Evolutionary conservation across 1,284 basidiomycete species (phyloP), one percentile per base, ranked within the genome.

Genomic region (Trichosporon sp.): DNA sequence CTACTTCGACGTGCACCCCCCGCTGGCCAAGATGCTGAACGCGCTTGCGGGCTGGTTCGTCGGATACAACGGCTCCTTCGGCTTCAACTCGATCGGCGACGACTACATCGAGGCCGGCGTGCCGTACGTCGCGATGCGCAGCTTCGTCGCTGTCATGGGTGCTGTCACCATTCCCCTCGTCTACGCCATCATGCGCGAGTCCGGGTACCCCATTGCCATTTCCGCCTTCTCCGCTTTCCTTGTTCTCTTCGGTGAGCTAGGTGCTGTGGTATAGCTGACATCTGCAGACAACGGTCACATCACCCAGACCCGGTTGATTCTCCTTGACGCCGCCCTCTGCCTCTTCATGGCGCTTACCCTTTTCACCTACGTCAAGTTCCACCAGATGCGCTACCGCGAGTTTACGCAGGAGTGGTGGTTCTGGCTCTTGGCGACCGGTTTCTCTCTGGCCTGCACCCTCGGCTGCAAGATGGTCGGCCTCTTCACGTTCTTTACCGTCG

Each of bases 1-100:
- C 86, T 98, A 98, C 86, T 99, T 99, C 86, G 97, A 99, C 83
- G 97, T 99, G 3, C 97, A 99, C 80, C 96, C 96, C 51, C 96
- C 96, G 14, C 90, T 98, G 68, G 94, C 96, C 63, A 98, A 98
- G 83, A 88, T 98, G 75, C 87, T 98, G 38, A 92, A 96, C 78
- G 97, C 91, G 64, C 88, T 96, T 48, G 92, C 92, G 32, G 97
- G 94, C 73, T 98, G 94, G 92, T 91, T 97, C 73, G 93, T 96
- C 59, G 97, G 97, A 8, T 99, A 96, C 81, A 92, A 98, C 78
- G 97, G 96, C 37, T 86, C 90, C 68, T 99, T 98, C 84, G 88
- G 90, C 54, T 99, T 99, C 85, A 92, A 96, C 72, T 91, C 91
- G 80, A 99, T 99, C 74, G 96, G 96, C 16, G 96, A 98, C 84